These are phyloP conservation scores for Theileria parva DNA, from an alignment of 169 alveolate genomes.

Conservation along the genomic window DNA sequence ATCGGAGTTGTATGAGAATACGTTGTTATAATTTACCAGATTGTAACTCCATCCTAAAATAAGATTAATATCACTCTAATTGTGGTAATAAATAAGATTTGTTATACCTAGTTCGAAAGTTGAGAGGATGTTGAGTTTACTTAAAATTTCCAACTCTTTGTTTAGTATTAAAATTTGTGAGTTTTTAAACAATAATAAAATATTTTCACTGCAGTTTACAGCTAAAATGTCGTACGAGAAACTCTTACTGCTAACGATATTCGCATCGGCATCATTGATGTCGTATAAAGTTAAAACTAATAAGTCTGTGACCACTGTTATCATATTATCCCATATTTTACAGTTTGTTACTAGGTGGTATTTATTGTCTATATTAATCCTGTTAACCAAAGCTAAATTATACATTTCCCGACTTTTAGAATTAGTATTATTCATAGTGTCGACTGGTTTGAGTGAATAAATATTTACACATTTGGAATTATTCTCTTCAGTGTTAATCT, in stretches of 20 bases:
- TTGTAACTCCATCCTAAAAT: constrained; percentile 57
- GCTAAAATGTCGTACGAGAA: neutral
- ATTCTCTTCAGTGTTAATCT: neutral
- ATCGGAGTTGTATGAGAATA: constrained; percentile 57
- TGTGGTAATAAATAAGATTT: neutral
- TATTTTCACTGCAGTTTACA: neutral
- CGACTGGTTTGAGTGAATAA: neutral
- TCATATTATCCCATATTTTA: neutral
- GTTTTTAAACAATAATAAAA: neutral
- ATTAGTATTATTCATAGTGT: neutral
- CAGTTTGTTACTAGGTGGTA: neutral
- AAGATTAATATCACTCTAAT: neutral
- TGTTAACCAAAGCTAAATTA: neutral
- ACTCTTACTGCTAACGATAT: neutral
- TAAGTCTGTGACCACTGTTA: neutral
- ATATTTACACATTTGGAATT: neutral
- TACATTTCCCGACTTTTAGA: neutral
- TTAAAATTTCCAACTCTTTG: no score
- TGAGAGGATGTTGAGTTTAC: neutral
- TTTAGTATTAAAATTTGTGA: neutral
- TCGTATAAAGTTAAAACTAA: neutral
- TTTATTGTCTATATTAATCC: neutral
- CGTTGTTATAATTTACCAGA: constrained; percentile 28
- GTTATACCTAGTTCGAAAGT: neutral
- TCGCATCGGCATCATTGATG: neutral